Percentiles rank a stretch among this genome's conserved stretches.
These are phyloP conservation scores for Perkinsus marinus DNA, from an alignment of 169 alveolate genomes.

Conservation along the genomic window DNA sequence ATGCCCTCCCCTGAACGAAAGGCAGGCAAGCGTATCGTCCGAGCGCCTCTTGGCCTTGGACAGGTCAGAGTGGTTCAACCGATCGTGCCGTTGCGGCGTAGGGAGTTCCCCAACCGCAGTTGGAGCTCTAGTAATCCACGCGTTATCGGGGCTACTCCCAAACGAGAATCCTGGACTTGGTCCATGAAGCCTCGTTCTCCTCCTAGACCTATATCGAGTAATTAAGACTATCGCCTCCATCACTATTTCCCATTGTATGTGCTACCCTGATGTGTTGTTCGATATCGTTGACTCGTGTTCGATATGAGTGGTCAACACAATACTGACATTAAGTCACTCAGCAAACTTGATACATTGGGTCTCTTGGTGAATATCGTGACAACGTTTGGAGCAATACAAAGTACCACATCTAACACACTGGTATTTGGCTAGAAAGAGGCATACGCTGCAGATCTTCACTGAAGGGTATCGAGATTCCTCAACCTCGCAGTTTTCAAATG, in stretches of 20 bases:
- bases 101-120: background rate
- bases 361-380: constrained; percentile 45
- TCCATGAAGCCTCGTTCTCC: background rate
- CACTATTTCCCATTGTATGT: background rate
- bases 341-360: constrained; percentile 50
- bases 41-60: background rate
- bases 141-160: background rate
- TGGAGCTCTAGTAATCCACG: background rate
- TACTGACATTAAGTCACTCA: too few species aligned
- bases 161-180: background rate
- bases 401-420: constrained; percentile 51
- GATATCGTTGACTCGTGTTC: too few species aligned
- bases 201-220: too few species aligned
- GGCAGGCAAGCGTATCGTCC: background rate
- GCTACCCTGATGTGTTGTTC: background rate
- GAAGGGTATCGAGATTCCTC: constrained; percentile 27
- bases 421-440: constrained; percentile 41
- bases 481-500: background rate
- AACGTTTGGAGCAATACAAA: constrained; percentile 43
- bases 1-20: background rate
- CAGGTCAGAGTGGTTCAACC: background rate
- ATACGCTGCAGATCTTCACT: constrained; percentile 34
- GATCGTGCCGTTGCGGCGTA: background rate
- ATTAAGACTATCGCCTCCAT: background rate
- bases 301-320: too few species aligned